Evolutionary conservation across 768 basidiomycete genomes (phyloP), one percentile per base, ranked within the genome.

Genomic region (Agrocybe chaxingu): DNA sequence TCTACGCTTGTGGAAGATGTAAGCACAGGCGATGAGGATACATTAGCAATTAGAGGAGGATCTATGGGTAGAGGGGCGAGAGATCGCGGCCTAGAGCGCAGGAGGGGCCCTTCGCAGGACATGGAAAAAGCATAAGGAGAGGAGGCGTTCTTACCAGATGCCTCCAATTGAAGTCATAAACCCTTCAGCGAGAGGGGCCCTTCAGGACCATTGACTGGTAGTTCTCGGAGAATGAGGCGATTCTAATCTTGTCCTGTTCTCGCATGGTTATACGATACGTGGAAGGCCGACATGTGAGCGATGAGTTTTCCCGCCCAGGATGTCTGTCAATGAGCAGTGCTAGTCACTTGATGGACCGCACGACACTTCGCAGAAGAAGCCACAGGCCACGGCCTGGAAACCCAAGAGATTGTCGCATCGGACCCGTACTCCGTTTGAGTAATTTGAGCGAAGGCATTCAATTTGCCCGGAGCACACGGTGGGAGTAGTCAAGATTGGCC

Each of bases 281-380:
- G 69, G 66, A 61, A 63, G 54, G 31, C 54, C 58, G 61, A 65
- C 62, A 66, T 67, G 62, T 63, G 66, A 59, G 61, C 65, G 65
- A 63, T 58, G 56, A 59, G 66, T 58, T 61, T 56, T 60, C 66
- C 54, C 57, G 56, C 66, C 54, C 57, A 55, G 58, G 59, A 59
- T 55, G 52, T 53, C 49, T 59, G 51, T 49, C 50, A 57, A 45
- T 43, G 37, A 52, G 35, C 56, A 56, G 24, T 24, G 24, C 24
- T 24, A 24, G 65, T 68, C 69, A 70, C 59, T 69, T 68, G 68
- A 69, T 64, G 52, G 47, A 49, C 56, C 54, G 45, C 55, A 60
- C 56, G 55, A 60, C 62, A 64, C 61, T 45, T 56, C 52, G 43
- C 56, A 45, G 39, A 44, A 57, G 52, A 48, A 39, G 44, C 44